Conservation (phyloP, 345 rosid species). For the Hirschfeldia incana region DNA sequence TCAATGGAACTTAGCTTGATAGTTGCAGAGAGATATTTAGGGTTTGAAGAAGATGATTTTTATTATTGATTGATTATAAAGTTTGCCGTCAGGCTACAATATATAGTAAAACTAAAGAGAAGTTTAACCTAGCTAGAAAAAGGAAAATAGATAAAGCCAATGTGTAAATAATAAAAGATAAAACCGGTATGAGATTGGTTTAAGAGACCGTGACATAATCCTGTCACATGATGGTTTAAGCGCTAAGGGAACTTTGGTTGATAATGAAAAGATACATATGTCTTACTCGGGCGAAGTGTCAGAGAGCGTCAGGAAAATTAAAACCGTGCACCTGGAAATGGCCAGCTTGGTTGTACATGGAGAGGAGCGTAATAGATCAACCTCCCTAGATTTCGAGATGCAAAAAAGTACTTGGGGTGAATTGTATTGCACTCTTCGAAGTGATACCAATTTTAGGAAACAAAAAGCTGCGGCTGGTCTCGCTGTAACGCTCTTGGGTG, state of each 20-base stretch:
- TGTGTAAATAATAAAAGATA: too few species aligned
- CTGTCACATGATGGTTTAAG: conserved; percentile 91
- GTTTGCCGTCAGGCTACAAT: too few species aligned
- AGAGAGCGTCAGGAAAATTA: conserved; percentile 44
- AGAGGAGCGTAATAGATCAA: conserved; percentile 56
- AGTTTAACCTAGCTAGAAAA: too few species aligned
- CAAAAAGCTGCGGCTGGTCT: conserved; percentile 91
- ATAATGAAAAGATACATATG: conserved; percentile 64
- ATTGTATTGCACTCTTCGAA: conserved; percentile 71
- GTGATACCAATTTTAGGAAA: conserved; percentile 71
- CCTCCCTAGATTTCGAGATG: conserved; percentile 86
- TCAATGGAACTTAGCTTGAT: too few species aligned
- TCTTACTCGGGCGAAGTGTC: conserved; percentile 82
- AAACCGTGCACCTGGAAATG: conserved; percentile 80
- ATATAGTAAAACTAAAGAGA: too few species aligned
- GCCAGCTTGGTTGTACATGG: conserved; percentile 83
- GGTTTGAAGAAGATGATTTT: too few species aligned
- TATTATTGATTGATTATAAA: too few species aligned
- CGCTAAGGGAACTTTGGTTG: conserved; percentile 58
- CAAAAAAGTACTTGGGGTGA: conserved; percentile 83
- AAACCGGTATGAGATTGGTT: too few species aligned
- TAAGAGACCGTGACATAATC: too few species aligned
- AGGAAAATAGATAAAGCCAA: too few species aligned
- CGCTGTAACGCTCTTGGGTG: conserved; percentile 74
- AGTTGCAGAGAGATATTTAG: too few species aligned